A percentile compares a stretch with the other conserved stretches of the same genome.
Evolutionary conservation across 306 rosid genomes (phyloP).

Genomic region (Acmispon strigosus): DNA sequence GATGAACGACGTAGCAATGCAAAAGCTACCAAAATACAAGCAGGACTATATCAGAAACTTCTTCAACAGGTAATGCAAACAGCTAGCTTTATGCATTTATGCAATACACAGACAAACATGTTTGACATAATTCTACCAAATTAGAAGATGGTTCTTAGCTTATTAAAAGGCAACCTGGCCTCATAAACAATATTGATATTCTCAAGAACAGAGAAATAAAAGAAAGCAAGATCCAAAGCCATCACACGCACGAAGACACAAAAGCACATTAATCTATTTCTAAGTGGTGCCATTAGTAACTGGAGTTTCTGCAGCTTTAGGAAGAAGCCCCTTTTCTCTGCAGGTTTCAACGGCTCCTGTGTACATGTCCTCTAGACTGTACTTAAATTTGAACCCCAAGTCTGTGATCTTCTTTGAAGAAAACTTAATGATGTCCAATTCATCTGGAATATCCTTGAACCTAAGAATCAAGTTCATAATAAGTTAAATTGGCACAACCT

Average conservation of each 20-base stretch:
- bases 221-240: not conserved
- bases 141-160: too few species aligned
- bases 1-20: too few species aligned
- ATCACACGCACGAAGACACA: not conserved
- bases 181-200: not conserved
- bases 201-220: not conserved
- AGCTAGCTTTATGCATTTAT: too few species aligned
- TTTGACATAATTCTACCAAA: too few species aligned
- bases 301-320: slow-evolving; percentile 7
- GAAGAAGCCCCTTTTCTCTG: slow-evolving; percentile 44
- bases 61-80: too few species aligned
- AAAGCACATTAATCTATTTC: not conserved
- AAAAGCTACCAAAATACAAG: too few species aligned
- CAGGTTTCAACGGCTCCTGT: slow-evolving; percentile 54
- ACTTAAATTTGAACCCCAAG: slow-evolving; percentile 59
- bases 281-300: not conserved
- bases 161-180: not conserved
- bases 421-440: slow-evolving; percentile 42
- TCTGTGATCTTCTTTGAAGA: slow-evolving; percentile 57
- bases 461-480: slow-evolving; percentile 20
- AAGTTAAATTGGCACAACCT: not conserved
- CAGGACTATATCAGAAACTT: too few species aligned
- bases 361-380: slow-evolving; percentile 69
- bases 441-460: slow-evolving; percentile 53
- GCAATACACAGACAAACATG: too few species aligned